phyloP scores from a whole-genome alignment of 192 early-diverging fungal genomes.

The Martensiomyces pterosporus region DNA sequence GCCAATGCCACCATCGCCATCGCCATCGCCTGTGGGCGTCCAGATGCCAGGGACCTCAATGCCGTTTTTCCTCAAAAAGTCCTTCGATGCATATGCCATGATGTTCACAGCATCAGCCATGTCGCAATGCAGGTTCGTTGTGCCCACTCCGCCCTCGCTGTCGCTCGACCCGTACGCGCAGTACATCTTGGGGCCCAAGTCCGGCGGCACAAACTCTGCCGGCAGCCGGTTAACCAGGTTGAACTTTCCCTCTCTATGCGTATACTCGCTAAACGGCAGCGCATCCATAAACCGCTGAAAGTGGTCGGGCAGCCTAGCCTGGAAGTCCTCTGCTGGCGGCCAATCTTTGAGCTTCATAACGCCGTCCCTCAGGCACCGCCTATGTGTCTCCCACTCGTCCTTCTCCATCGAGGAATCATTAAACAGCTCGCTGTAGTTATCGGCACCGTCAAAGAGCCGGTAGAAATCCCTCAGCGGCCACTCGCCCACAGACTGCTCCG shows the following conservation, averaged over 20 bases:
- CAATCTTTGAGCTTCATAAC: constrained; percentile 62
- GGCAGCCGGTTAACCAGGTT: constrained; percentile 63
- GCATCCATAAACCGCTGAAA: constrained; percentile 55
- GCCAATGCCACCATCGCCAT: background rate
- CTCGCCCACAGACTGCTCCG: constrained; percentile 5
- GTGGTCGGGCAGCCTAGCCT: constrained; percentile 50
- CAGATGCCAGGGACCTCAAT: constrained; percentile 15
- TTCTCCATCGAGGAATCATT: constrained; percentile 1
- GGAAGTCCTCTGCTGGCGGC: constrained; percentile 60
- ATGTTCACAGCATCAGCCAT: constrained; percentile 78
- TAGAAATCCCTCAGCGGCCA: constrained; percentile 51
- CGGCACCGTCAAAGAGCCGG: constrained; percentile 40
- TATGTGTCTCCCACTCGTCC: constrained; percentile 21
- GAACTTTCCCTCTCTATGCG: constrained; percentile 45
- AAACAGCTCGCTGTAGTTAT: constrained; percentile 20
- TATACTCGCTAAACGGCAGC: constrained; percentile 57
- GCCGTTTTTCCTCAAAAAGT: constrained; percentile 7
- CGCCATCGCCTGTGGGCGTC: background rate
- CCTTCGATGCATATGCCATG: constrained; percentile 54
- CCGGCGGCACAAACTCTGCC: constrained; percentile 53
- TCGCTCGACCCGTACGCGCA: constrained; percentile 64
- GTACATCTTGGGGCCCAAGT: constrained; percentile 76
- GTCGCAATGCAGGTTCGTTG: constrained; percentile 73
- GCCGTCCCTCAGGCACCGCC: constrained; percentile 1
- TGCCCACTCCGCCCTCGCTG: constrained; percentile 52